Evolutionary conservation across 495 filamentous ascomycete species (phyloP).

Genomic region (Ramalina peruviana): DNA sequence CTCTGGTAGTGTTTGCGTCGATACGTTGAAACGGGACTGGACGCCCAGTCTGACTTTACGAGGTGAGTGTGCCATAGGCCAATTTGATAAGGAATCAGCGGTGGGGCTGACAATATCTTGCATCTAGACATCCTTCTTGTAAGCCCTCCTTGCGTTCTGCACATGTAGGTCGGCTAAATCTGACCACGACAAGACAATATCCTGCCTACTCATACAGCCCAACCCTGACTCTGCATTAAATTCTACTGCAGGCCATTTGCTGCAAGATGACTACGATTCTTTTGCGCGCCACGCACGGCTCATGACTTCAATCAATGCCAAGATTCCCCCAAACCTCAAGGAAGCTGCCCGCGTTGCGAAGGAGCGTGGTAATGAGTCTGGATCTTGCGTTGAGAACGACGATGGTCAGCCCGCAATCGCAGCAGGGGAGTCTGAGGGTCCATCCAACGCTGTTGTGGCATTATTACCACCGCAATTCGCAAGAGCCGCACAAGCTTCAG

Average conservation of each 20-base stretch:
- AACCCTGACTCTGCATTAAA: conserved; percentile 62
- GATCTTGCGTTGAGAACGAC: conserved; percentile 1
- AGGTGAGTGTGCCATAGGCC: conserved; percentile 46
- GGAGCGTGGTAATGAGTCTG: conserved; percentile 41
- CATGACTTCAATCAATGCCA: conserved; percentile 55
- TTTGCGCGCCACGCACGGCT: conserved; percentile 48
- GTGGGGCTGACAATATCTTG: background rate
- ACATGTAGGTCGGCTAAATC: background rate
- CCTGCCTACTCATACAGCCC: conserved; percentile 57
- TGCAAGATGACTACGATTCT: conserved; percentile 47
- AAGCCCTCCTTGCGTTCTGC: background rate
- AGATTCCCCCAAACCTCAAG: conserved; percentile 31
- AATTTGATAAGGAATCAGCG: background rate
- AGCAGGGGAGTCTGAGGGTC: background rate
- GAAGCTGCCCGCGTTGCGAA: conserved; percentile 40
- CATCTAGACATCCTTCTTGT: background rate
- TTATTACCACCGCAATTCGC: no score
- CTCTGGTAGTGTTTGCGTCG: conserved; percentile 54
- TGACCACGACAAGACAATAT: conserved; percentile 37
- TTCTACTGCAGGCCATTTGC: conserved; percentile 44
- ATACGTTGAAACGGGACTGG: conserved; percentile 63
- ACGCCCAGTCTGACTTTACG: conserved; percentile 41
- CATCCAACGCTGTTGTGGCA: background rate
- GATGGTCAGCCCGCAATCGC: background rate
- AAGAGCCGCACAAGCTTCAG: no score